These are phyloP conservation scores for Melocanna baccifera DNA, from an alignment of 176 grass and related monocot genomes.

Conservation along the genomic window DNA sequence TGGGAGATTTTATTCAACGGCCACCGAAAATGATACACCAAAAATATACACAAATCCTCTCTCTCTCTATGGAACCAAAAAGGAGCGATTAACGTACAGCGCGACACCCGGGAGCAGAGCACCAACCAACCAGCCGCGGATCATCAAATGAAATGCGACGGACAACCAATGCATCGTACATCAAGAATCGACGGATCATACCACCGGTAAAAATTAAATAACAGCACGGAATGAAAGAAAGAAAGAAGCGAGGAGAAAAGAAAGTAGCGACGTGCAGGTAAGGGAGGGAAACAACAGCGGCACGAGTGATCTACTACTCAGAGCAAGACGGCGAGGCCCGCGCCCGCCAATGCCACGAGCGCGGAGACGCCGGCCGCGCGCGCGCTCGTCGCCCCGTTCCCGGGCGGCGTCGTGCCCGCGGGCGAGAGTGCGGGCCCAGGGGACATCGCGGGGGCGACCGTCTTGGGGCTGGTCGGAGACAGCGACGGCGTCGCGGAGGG, in stretches of 20 bases:
- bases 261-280: neutral
- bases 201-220: slow-evolving; percentile 50
- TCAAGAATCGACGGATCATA: slow-evolving; percentile 37
- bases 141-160: slow-evolving; percentile 25
- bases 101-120: slow-evolving; percentile 12
- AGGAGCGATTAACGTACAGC: slow-evolving; percentile 35
- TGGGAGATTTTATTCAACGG: slow-evolving; percentile 25
- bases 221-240: slow-evolving; percentile 20
- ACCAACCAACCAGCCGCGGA: slow-evolving; percentile 36
- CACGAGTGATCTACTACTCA: slow-evolving; percentile 26
- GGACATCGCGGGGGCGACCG: slow-evolving; percentile 1
- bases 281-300: slow-evolving; percentile 1
- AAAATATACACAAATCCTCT: slow-evolving; percentile 51
- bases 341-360: slow-evolving; percentile 40
- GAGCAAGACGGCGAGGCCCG: slow-evolving; percentile 33
- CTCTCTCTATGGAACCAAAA: slow-evolving; percentile 52
- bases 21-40: slow-evolving; percentile 26
- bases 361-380: slow-evolving; percentile 20
- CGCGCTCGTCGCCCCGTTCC: neutral
- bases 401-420: neutral
- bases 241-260: neutral
- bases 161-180: slow-evolving; percentile 43
- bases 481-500: slow-evolving; percentile 23
- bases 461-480: slow-evolving; percentile 45
- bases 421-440: slow-evolving; percentile 31